Conservation (phyloP, 2,329 filamentous ascomycete genomes). For the Xylaria sp. region DNA sequence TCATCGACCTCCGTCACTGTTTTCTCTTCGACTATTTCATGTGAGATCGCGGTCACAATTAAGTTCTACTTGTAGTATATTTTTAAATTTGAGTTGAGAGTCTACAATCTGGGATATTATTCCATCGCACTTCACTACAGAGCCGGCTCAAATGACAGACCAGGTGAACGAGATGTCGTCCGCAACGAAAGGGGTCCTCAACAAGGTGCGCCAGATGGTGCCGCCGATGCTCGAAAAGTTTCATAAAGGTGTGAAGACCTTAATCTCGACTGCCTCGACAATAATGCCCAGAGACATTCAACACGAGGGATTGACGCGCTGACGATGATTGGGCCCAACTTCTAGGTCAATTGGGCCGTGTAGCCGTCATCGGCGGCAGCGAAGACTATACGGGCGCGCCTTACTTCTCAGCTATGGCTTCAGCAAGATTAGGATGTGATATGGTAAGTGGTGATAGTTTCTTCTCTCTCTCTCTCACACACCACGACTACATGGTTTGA, state of each 20-base stretch:
- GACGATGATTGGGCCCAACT: constrained; percentile 23
- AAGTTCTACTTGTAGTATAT: not conserved
- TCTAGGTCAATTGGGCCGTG: constrained; percentile 86
- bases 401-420: constrained; percentile 98
- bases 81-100: not conserved
- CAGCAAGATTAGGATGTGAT: constrained; percentile 87
- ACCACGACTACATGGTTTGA: not conserved
- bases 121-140: not conserved
- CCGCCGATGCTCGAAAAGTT: constrained; percentile 96
- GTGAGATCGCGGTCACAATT: not conserved
- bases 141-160: constrained; percentile 43
- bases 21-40: not conserved
- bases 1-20: constrained; percentile 24
- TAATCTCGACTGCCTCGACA: not conserved
- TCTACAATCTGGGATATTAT: not conserved
- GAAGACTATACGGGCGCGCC: constrained; percentile 97
- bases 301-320: constrained; percentile 23
- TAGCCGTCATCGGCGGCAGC: constrained; percentile 94
- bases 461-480: not conserved
- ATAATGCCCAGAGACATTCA: not conserved
- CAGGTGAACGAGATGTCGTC: constrained; percentile 67
- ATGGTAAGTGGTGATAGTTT: constrained; percentile 69
- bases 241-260: constrained; percentile 79
- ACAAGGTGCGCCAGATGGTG: constrained; percentile 87
- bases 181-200: constrained; percentile 78